These are phyloP conservation scores for Fusarium coffeatum DNA, from an alignment of 2,329 filamentous ascomycete species.

Conservation along the genomic window DNA sequence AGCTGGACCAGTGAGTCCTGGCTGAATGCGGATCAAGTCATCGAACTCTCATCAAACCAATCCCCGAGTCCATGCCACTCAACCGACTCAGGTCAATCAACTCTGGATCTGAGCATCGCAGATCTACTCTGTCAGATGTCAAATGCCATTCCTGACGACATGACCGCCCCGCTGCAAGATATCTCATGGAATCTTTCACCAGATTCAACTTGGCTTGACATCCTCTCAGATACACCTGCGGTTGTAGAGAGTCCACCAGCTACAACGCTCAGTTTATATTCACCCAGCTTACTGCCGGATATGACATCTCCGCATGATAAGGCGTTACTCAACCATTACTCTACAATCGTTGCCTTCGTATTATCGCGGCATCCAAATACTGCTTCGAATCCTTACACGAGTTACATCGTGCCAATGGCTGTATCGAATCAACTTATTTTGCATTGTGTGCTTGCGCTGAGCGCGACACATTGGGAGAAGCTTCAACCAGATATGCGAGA, in stretches of 20 bases:
- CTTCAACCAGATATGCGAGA: slow-evolving; percentile 14
- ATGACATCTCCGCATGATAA: slow-evolving; percentile 13
- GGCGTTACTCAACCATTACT: slow-evolving; percentile 5
- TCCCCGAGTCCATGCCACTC: slow-evolving; percentile 1
- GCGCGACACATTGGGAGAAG: slow-evolving; percentile 14
- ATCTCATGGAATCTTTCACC: not conserved
- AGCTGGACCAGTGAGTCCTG: slow-evolving; percentile 12
- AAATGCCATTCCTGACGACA: not conserved
- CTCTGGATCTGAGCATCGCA: slow-evolving; percentile 2
- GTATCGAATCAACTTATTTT: not conserved
- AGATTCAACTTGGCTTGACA: slow-evolving; percentile 4
- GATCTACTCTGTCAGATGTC: slow-evolving; percentile 12
- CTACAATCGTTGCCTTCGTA: not conserved
- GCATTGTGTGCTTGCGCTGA: slow-evolving; percentile 2
- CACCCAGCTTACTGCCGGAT: not conserved
- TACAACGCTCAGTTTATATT: slow-evolving; percentile 5
- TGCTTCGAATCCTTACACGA: slow-evolving; percentile 1
- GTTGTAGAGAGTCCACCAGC: not conserved
- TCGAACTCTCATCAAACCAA: not conserved
- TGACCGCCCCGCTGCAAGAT: not conserved
- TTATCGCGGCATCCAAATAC: slow-evolving; percentile 6
- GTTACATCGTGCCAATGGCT: slow-evolving; percentile 7
- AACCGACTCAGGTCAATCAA: not conserved
- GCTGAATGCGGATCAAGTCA: slow-evolving; percentile 6
- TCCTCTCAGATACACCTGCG: not conserved